Conservation (phyloP, 176 grass and related monocot species). For the Avena eriantha region DNA sequence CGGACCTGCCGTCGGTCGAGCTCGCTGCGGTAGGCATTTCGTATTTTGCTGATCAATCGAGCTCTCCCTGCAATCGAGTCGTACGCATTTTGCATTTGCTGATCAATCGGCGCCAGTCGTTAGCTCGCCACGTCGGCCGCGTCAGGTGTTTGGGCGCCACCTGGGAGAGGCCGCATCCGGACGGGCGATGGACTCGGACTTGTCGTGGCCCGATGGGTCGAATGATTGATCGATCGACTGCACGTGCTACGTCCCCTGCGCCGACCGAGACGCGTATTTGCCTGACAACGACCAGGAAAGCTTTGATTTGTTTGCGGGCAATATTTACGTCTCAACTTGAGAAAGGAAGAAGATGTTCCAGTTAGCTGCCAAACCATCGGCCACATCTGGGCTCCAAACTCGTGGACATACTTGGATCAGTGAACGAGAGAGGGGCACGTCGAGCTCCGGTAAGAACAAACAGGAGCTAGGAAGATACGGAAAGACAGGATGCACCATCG, state of each 20-base stretch:
- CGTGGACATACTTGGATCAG: neutral
- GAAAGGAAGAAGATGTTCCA: too few species aligned
- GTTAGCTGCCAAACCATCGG: too few species aligned
- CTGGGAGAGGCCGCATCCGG: neutral
- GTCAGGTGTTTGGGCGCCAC: neutral
- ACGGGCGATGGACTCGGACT: neutral
- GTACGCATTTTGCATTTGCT: conserved; percentile 6
- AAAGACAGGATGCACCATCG: too few species aligned
- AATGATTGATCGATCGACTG: neutral
- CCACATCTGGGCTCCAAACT: neutral
- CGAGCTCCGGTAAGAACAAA: neutral
- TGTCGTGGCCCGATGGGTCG: neutral
- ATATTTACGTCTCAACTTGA: too few species aligned
- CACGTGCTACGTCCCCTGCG: neutral
- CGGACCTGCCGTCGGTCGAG: too few species aligned
- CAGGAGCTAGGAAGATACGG: too few species aligned
- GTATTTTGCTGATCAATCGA: neutral
- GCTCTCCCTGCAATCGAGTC: neutral
- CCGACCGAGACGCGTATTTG: neutral
- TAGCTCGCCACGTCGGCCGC: neutral
- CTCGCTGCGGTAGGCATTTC: too few species aligned
- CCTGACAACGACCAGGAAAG: too few species aligned
- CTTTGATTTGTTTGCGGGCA: too few species aligned
- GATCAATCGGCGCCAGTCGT: neutral
- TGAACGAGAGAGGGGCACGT: neutral